These are phyloP conservation scores for Euphorbia pulcherrima DNA, from an alignment of 345 rosid genomes.

Conservation along the genomic window DNA sequence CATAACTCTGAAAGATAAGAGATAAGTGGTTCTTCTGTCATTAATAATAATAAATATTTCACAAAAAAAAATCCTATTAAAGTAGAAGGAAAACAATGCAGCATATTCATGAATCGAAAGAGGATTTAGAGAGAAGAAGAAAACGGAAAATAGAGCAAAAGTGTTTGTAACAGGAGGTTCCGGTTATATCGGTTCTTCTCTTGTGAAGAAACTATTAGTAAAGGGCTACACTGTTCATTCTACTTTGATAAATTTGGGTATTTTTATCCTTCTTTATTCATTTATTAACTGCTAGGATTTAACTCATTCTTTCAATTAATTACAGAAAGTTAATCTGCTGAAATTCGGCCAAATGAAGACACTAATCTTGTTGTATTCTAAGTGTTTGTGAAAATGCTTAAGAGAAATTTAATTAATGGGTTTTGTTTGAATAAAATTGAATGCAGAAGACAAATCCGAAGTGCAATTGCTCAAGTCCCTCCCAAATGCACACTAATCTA, in stretches of 20 bases:
- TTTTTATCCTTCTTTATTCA: neutral
- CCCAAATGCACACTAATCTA: conserved; percentile 28
- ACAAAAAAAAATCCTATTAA: no score
- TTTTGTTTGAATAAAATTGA: neutral
- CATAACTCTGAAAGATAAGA: no score
- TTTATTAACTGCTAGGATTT: no score
- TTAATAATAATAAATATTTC: no score
- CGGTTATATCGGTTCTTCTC: conserved; percentile 34
- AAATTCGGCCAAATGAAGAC: no score
- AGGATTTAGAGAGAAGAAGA: no score
- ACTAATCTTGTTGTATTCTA: neutral
- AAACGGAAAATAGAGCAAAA: no score
- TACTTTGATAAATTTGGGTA: conserved; percentile 36
- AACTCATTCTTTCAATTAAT: no score
- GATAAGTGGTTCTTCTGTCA: no score
- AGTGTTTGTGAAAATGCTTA: neutral
- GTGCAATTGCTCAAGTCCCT: conserved; percentile 25
- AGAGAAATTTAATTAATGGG: neutral
- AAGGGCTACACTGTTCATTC: conserved; percentile 34
- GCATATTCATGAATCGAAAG: no score
- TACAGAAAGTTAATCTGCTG: no score
- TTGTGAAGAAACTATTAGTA: conserved; percentile 28
- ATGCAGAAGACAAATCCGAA: conserved; percentile 28
- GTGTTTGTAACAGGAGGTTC: conserved; percentile 23
- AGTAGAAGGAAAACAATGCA: no score